Conservation (phyloP, 805 yeast genomes). For the Zygotorulaspora florentina region DNA sequence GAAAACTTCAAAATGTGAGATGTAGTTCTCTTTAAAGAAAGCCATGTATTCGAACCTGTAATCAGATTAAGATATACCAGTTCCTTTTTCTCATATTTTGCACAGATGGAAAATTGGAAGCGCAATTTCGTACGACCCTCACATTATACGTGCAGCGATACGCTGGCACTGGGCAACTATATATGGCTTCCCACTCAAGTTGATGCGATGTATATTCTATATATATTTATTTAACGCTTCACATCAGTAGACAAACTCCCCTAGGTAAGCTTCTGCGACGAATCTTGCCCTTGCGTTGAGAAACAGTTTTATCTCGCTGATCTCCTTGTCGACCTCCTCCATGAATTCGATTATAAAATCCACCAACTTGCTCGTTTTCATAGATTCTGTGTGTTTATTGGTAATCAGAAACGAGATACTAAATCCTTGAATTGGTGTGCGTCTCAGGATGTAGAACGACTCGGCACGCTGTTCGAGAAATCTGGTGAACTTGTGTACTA, state of each 20-base stretch:
- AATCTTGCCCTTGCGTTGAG: slow-evolving; percentile 96
- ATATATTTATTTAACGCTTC: not conserved
- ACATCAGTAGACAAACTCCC: slow-evolving; percentile 65
- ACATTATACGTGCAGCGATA: not conserved
- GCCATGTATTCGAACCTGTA: no score
- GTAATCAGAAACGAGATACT: slow-evolving; percentile 92
- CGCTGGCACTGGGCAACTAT: not conserved
- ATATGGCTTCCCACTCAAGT: not conserved
- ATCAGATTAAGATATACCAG: not conserved
- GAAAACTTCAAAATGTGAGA: no score
- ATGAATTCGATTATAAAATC: slow-evolving; percentile 96
- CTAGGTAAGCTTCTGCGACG: slow-evolving; percentile 92
- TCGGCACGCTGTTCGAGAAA: slow-evolving; percentile 95
- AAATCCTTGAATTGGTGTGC: slow-evolving; percentile 85
- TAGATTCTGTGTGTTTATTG: slow-evolving; percentile 89
- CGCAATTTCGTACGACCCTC: not conserved
- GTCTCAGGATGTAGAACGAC: slow-evolving; percentile 83
- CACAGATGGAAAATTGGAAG: not conserved
- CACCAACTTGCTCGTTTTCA: slow-evolving; percentile 91
- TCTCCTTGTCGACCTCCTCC: slow-evolving; percentile 99
- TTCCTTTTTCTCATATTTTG: not conserved
- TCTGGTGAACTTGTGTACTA: slow-evolving; percentile 91
- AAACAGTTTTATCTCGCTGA: slow-evolving; percentile 95
- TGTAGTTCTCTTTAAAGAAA: no score
- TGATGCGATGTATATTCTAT: not conserved